Percentiles rank a stretch among this genome's conserved stretches.
phyloP scores from a whole-genome alignment of 1,284 basidiomycete species.

The Leccinum griseonigrum region DNA sequence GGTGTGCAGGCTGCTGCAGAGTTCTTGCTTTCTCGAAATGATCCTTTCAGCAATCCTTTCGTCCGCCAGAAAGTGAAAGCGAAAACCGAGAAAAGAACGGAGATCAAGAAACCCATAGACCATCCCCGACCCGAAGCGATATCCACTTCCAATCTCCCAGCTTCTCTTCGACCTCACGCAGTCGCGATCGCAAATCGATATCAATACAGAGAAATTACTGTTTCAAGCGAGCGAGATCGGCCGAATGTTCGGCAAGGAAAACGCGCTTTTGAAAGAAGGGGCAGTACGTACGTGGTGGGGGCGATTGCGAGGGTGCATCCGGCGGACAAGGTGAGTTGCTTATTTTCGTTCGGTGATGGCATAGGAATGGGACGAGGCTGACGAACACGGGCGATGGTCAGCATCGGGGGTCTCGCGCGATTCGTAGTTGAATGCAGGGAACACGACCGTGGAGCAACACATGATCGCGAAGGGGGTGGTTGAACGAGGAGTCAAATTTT shows the following conservation, averaged over 20 bases:
- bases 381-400: not conserved
- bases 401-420: not conserved
- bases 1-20: slow-evolving; percentile 83
- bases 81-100: slow-evolving; percentile 3
- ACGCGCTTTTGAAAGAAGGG: slow-evolving; percentile 82
- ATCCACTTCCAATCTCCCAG: not conserved
- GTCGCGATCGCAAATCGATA: slow-evolving; percentile 28
- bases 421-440: slow-evolving; percentile 55
- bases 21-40: slow-evolving; percentile 52
- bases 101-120: slow-evolving; percentile 3
- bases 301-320: slow-evolving; percentile 94
- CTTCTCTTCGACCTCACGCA: not conserved
- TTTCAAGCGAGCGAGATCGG: slow-evolving; percentile 89
- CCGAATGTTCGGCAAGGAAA: slow-evolving; percentile 79
- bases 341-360: not conserved
- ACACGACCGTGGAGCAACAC: too few species aligned
- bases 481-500: too few species aligned
- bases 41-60: slow-evolving; percentile 5
- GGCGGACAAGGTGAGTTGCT: slow-evolving; percentile 82
- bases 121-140: slow-evolving; percentile 5
- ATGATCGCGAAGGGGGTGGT: too few species aligned
- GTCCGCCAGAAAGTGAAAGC: slow-evolving; percentile 13
- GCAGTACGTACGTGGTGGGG: slow-evolving; percentile 86
- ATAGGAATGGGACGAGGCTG: too few species aligned
- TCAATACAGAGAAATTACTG: slow-evolving; percentile 77